Evolutionary conservation across 2,329 filamentous ascomycete genomes (phyloP), one percentile per base, ranked within the genome.

Genomic region (Hypoxylon sp.): DNA sequence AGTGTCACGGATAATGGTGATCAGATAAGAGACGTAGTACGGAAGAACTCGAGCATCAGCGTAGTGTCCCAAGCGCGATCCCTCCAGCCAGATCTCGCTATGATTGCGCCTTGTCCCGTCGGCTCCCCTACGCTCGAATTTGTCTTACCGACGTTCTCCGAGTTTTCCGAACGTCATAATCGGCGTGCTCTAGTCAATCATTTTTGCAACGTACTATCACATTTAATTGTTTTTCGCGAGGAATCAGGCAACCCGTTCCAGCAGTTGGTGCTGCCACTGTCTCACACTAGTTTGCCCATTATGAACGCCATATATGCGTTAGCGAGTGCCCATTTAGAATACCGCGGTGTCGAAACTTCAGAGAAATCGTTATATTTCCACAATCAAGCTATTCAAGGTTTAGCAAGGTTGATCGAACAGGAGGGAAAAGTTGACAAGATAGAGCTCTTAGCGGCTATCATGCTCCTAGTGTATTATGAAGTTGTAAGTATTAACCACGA

Each of bases 221-320:
- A 90, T 75, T 81, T 90, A n/a, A 89, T 91, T 47, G 88, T 90
- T 19, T 87, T 90, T 70, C 83, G 87, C 33, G 88, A 90, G 75
- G 88, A 90, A 70, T 82, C 83, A 3, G 87, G 87, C 19, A 90
- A 90, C 67, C 87, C 88, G 0, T 90, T 90, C 73, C 86, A 88
- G 70, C 87, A 89, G 72, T 80, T 90, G 13, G 85, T 90, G 8
- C 79, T 90, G n/a, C 88, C 88, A 1, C 80, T 91, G 42, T 87
- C 86, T 2, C 82, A 85, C 53, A 81, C 76, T 47, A 88, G 86
- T 73, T 81, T 82, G 0, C 85, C 87, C 0, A 85, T 97, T 3
- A 92, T 92, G 78, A 93, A 96, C 75, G 93, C 94, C 9, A 91
- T 98, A 66, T 94, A 93, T 65, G 94, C 94, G 0, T 83, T 98